Base-by-base conservation (phyloP, 345 rosid species). In the Eucalyptus tenuipes region DNA sequence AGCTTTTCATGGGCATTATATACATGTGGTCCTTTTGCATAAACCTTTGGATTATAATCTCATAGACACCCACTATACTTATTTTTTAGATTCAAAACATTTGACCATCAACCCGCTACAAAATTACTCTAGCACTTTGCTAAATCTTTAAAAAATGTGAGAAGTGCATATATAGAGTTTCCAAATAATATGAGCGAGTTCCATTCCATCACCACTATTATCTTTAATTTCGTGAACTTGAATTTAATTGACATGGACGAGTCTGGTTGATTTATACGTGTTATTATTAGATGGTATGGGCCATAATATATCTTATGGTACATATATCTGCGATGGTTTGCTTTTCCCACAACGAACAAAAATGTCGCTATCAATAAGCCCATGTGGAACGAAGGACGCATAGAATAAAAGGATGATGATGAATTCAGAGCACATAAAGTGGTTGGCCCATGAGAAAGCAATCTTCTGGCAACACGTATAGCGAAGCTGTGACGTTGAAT, bases 391-490 rank as follows among this genome's bases (percentile, higher is more conserved):
- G 1, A 50, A 17, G 18, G 20, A 50, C 59, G 2, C 11, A 5
- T 14, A 50, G 20, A 52, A 24, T 24, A 7, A 17, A 17, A 7
- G 3, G 7, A 0, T 7, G 22, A 17, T 7, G 55, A 17, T 52
- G 55, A 52, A 52, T 17, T 52, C 1, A 17, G 1, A 0, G 49
- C 14, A 4, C 49, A 48, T 48, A 48, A 48, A 48, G 49, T 0
- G 1, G 1, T 48, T 48, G 15, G 49, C 49, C 55, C 55, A 2
- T 52, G 3, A 52, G 9, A 52, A 17, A 52, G 22, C 59, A 22
- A 55, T 6, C 6, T 55, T 57, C 1, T 57, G 13, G 10, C 29
- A 24, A 1, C 14, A 0, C 3, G 7, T 11, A 27, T 25, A 1
- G 14, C 16, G 2, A 59, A 25, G 12, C 0, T 25, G 31, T 5